Conservation (phyloP, 108 stramenopile genomes). For the Pseudonitzschia delicatissima region DNA sequence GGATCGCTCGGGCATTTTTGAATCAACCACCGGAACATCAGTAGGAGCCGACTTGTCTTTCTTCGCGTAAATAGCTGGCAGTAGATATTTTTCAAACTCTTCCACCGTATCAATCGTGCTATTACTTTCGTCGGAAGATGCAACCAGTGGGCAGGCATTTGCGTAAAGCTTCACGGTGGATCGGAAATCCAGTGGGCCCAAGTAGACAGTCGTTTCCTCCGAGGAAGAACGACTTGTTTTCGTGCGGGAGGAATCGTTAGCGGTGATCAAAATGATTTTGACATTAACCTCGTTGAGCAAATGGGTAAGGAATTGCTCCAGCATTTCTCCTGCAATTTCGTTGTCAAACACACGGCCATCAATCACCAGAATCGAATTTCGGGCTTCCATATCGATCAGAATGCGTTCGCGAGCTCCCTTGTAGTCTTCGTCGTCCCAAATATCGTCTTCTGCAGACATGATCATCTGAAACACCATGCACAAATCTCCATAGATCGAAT, state of each 20-base stretch:
- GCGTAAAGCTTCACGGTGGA: constrained; percentile 18
- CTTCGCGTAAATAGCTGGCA: constrained; percentile 19
- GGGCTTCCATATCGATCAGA: constrained; percentile 19
- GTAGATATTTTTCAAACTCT: constrained; percentile 22
- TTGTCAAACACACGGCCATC: constrained; percentile 29
- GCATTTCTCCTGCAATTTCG: constrained; percentile 29
- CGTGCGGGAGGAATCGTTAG: constrained; percentile 11
- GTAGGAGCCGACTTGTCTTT: neutral
- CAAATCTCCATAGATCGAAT: constrained; percentile 30
- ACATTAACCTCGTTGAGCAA: constrained; percentile 30
- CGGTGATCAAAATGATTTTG: constrained; percentile 32
- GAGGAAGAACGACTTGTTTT: constrained; percentile 22
- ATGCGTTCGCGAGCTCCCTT: constrained; percentile 24
- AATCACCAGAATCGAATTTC: constrained; percentile 28
- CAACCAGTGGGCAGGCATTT: constrained; percentile 9
- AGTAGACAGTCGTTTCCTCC: constrained; percentile 29
- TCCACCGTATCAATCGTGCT: constrained; percentile 16
- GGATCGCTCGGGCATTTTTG: constrained; percentile 2
- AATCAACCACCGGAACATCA: neutral
- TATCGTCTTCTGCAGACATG: constrained; percentile 22
- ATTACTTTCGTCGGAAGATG: neutral
- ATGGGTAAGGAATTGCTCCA: constrained; percentile 27
- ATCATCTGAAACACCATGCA: constrained; percentile 19
- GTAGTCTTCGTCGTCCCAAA: constrained; percentile 34
- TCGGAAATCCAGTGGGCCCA: constrained; percentile 25